Evolutionary conservation across 257 asterid genomes (phyloP).

Genomic region (Cynanchum wilfordii): DNA sequence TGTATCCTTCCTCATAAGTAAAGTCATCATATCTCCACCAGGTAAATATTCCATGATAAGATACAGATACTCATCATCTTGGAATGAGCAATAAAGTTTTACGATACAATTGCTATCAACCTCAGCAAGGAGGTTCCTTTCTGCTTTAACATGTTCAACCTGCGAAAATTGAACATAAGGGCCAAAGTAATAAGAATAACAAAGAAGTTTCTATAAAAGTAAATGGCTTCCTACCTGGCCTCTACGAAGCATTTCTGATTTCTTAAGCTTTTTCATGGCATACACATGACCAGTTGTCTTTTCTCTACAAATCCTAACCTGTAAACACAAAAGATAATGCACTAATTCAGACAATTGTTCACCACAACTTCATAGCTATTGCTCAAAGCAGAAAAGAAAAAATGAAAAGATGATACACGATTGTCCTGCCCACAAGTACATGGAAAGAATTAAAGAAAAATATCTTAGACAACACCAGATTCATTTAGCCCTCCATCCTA

Average conservation of each 20-base stretch:
- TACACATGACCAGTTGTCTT: conserved; percentile 82
- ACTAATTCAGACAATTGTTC: conserved; percentile 1
- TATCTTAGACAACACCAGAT: not conserved
- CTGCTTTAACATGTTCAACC: conserved; percentile 97
- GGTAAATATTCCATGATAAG: conserved; percentile 96
- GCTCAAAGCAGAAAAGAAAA: not conserved
- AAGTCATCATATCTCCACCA: conserved; percentile 99
- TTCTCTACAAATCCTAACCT: conserved; percentile 93
- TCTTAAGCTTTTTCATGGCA: conserved; percentile 98
- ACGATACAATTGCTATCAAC: conserved; percentile 97
- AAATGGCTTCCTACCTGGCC: conserved; percentile 68
- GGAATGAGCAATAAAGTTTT: conserved; percentile 93
- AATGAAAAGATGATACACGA: not conserved
- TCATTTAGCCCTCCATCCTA: not conserved
- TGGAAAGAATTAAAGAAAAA: not conserved
- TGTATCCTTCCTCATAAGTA: conserved; percentile 91
- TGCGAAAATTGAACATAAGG: conserved; percentile 23
- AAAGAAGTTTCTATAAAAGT: conserved; percentile 10
- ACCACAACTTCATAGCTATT: not conserved
- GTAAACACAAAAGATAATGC: conserved; percentile 15
- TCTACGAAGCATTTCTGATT: conserved; percentile 97
- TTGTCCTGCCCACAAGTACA: not conserved
- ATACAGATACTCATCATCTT: conserved; percentile 91
- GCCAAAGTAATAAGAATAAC: conserved; percentile 15
- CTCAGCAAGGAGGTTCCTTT: conserved; percentile 88